These are phyloP conservation scores for Ustilago trichophora DNA, from an alignment of 1,284 basidiomycete genomes.

Conservation along the genomic window DNA sequence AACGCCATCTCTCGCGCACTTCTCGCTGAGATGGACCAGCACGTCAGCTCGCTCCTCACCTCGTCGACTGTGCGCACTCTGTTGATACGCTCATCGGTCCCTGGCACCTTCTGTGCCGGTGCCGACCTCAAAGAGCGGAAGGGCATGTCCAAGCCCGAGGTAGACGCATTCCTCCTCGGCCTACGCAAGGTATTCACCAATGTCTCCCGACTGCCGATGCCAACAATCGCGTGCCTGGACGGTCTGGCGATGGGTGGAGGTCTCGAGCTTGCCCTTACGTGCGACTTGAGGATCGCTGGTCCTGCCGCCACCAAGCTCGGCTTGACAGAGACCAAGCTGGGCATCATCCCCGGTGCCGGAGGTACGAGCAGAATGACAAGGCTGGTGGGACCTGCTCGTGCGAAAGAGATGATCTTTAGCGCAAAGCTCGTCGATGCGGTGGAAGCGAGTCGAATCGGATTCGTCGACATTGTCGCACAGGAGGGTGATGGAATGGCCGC, in stretches of 20 bases:
- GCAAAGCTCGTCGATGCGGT: conserved; percentile 74
- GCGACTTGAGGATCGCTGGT: conserved; percentile 84
- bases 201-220: conserved; percentile 82
- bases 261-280: conserved; percentile 83
- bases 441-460: conserved; percentile 80
- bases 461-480: conserved; percentile 80
- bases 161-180: conserved; percentile 80
- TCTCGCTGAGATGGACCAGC: conserved; percentile 76
- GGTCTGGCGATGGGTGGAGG: conserved; percentile 92
- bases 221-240: conserved; percentile 90
- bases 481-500: conserved; percentile 13
- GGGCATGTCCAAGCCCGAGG: conserved; percentile 73
- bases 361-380: conserved; percentile 82
- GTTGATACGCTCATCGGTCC: conserved; percentile 41
- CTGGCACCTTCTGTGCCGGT: conserved; percentile 75
- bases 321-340: conserved; percentile 82
- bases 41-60: conserved; percentile 69
- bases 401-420: conserved; percentile 88
- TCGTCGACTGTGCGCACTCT: conserved; percentile 39
- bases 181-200: conserved; percentile 78
- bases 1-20: conserved; percentile 86
- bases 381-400: conserved; percentile 80
- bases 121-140: conserved; percentile 88
- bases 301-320: conserved; percentile 78
- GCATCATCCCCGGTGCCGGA: conserved; percentile 83